Base-by-base conservation (phyloP, 2,329 filamentous ascomycete species). In the Periconia sp. region DNA sequence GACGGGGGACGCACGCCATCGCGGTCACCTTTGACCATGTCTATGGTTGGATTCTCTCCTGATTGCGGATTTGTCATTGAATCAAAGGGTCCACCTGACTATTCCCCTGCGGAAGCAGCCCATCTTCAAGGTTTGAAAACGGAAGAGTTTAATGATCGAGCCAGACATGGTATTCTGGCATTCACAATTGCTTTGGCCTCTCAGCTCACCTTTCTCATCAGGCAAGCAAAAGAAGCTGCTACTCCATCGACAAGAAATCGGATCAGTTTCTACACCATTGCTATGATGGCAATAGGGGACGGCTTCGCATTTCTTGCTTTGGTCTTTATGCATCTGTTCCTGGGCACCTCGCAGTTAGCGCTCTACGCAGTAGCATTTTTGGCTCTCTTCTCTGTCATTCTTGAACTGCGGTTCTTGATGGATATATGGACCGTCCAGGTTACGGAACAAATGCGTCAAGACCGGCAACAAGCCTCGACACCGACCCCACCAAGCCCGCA, bases 1-100 rank as follows among this genome's bases (percentile, higher is more conserved):
- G 81, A 80, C 41, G 85, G 85, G 15, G 79, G 82, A 40, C 77
- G 80, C 2, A 73, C 84, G 11, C 79, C 81, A 2, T 61, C 71
- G 19, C 75, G 80, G 33, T 80, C 84, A 18, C 73, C 76, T 8
- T 75, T 86, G 56, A 74, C 77, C 45, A 85, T 87, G 76, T 85
- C 82, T 17, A 82, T 84, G 65, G 73, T 84, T 10, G 76, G 84
- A 10, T 87, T 87, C 64, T 87, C 85, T 15, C 85, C 85, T 2
- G 85, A 88, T 62, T 88, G 85, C 68, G 85, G 85, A n/a, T 86
- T 85, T 58, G 76, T 86, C 30, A 76, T 88, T 15, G 81, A 86
- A 63, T 85, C 83, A 6, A 84, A 85, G 67, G 82, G 82, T 1
- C 77, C 82, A 3, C 83, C 84, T 6, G 77, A 82, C 44, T 80